Conservation (phyloP, 225 moss, liverwort and hornwort genomes). For the Anthoceros angustus region DNA sequence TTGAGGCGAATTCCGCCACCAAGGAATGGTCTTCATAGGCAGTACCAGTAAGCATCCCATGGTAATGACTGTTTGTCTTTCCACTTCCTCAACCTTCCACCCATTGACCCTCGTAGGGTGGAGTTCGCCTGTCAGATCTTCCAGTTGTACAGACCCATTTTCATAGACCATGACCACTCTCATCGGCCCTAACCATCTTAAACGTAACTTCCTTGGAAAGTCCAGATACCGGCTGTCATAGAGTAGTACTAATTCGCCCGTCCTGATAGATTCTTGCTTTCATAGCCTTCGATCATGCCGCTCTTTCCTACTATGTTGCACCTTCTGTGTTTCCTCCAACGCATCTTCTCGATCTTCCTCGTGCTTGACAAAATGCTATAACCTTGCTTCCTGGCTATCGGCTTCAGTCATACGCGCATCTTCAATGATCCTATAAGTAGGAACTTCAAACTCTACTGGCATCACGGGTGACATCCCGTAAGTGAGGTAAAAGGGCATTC, state of each 20-base stretch:
- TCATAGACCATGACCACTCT: neutral
- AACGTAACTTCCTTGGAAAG: slow-evolving; percentile 7
- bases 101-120: too few relatives aligned
- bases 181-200: neutral
- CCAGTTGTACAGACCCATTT: neutral
- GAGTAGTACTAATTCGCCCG: neutral
- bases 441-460: slow-evolving; percentile 5
- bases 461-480: neutral
- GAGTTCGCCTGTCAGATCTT: too few relatives aligned
- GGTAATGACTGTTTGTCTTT: too few relatives aligned
- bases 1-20: too few relatives aligned
- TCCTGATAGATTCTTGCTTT: neutral
- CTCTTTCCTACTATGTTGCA: neutral
- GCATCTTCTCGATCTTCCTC: neutral
- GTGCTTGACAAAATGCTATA: neutral
- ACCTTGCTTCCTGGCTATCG: neutral
- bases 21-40: too few relatives aligned
- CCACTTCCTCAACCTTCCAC: too few relatives aligned
- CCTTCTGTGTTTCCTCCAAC: neutral
- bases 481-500: neutral
- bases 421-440: neutral
- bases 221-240: neutral
- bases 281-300: neutral
- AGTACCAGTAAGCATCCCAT: too few relatives aligned
- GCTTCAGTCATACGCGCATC: too few relatives aligned